Evolutionary conservation across 2,329 filamentous ascomycete species (phyloP), one percentile per base, ranked within the genome.

Genomic region (Trichoderma cornu-damae): DNA sequence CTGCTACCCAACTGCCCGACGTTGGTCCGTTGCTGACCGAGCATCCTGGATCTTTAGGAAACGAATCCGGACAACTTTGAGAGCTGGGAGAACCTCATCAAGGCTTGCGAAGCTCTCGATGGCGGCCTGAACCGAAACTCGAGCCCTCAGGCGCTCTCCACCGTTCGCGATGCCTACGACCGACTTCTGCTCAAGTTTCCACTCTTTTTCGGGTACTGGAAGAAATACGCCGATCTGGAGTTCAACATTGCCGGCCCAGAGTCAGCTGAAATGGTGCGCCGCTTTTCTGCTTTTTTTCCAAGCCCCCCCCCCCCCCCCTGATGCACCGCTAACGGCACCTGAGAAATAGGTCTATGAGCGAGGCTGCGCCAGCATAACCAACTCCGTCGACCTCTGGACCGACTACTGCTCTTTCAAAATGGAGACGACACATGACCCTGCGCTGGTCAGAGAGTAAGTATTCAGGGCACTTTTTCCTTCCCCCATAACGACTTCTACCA

Each of bases 361-460:
- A 71, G 94, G 94, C 64, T 88, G 96, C 67, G 90, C 92, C 42
- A 94, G 90, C 74, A 91, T 97, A 68, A 87, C 88, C 57, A 90
- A 89, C 69, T 97, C 93, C 34, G 92, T 96, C 67, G 94, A 99
- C 71, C 80, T 99, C 60, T 99, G 94, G 94, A 89, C 90, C 53
- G 92, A 96, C 68, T 99, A 96, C 77, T 97, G 93, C 78, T 84
- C 86, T 68, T 97, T 97, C 84, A 97, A 97, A 74, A 91, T 94
- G 77, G 91, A 97, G 72, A 97, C 94, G 58, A 94, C 89, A 66
- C 94, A 99, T 76, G 91, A 96, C 71, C 83, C 90, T 67, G 89
- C 95, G 71, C 82, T 95, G 74, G 95, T 96, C 78, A 87, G 94
- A 96, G 94, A 97, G 94, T 99, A 96, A 97, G 94, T 97, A 82